These are phyloP conservation scores for Plenodomus lindquistii DNA, from an alignment of 2,329 filamentous ascomycete species.

Conservation along the genomic window DNA sequence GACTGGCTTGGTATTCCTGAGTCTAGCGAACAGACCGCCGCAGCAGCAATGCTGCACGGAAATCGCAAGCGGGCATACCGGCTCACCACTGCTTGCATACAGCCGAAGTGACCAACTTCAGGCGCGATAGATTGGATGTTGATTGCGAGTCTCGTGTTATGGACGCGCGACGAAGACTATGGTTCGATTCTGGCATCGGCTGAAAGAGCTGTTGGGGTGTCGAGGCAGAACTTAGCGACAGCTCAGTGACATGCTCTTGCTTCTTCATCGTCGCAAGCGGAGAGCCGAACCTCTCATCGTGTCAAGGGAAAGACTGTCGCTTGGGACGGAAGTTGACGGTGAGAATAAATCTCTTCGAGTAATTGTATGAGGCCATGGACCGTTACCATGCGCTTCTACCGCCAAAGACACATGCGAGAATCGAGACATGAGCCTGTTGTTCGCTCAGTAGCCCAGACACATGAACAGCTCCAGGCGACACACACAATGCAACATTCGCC, in stretches of 20 bases:
- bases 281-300: not conserved
- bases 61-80: constrained; percentile 30
- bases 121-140: constrained; percentile 38
- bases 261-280: not conserved
- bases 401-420: not conserved
- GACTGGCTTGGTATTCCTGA: constrained; percentile 6
- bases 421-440: not conserved
- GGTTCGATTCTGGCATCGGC: constrained; percentile 20
- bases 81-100: constrained; percentile 20
- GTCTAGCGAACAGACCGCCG: constrained; percentile 11
- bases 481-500: not conserved
- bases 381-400: not conserved
- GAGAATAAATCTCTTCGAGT: not conserved
- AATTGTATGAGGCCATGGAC: not conserved
- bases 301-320: not conserved
- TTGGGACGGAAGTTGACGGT: not conserved
- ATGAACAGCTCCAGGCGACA: not conserved
- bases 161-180: constrained; percentile 16
- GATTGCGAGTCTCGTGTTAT: constrained; percentile 35
- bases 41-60: constrained; percentile 15
- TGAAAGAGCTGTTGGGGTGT: constrained; percentile 4
- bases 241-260: constrained; percentile 1
- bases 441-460: not conserved
- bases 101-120: constrained; percentile 21
- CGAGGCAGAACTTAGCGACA: not conserved